Evolutionary conservation across 805 yeast genomes (phyloP).

Genomic region (Zygotorulaspora danielsina): DNA sequence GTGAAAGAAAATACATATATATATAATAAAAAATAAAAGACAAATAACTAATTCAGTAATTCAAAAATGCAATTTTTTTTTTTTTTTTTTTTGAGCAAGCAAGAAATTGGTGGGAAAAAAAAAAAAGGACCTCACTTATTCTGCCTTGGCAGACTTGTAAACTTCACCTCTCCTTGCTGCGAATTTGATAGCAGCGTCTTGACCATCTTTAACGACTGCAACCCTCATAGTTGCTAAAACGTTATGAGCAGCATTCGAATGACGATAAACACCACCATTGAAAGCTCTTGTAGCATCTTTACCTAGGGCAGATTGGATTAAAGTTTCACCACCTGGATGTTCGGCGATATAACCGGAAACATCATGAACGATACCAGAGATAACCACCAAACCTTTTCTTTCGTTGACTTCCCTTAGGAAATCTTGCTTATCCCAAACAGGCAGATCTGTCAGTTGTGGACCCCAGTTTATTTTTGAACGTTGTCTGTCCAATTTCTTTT

Average conservation of each 20-base stretch:
- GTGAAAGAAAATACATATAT: slow-evolving; percentile 2
- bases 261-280: slow-evolving; percentile 82
- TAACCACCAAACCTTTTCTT: slow-evolving; percentile 58
- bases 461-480: slow-evolving; percentile 72
- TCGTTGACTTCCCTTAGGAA: slow-evolving; percentile 49
- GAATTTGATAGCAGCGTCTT: slow-evolving; percentile 48
- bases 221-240: slow-evolving; percentile 77
- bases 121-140: too few species aligned
- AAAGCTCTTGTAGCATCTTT: slow-evolving; percentile 82
- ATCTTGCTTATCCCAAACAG: slow-evolving; percentile 67
- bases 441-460: slow-evolving; percentile 57
- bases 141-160: slow-evolving; percentile 19
- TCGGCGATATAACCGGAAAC: slow-evolving; percentile 62
- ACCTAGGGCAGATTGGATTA: slow-evolving; percentile 65
- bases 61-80: too few species aligned
- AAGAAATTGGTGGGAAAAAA: too few species aligned
- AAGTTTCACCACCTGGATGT: slow-evolving; percentile 82
- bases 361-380: slow-evolving; percentile 77
- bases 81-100: too few species aligned
- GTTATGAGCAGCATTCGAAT: slow-evolving; percentile 83
- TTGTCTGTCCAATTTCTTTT: slow-evolving; percentile 67
- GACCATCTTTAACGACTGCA: slow-evolving; percentile 68
- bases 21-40: slow-evolving; percentile 4
- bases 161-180: slow-evolving; percentile 37
- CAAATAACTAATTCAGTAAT: background rate